Evolutionary conservation across 768 basidiomycete species (phyloP), one percentile per base, ranked within the genome.

Genomic region (Omphalotus guepiniiformis): DNA sequence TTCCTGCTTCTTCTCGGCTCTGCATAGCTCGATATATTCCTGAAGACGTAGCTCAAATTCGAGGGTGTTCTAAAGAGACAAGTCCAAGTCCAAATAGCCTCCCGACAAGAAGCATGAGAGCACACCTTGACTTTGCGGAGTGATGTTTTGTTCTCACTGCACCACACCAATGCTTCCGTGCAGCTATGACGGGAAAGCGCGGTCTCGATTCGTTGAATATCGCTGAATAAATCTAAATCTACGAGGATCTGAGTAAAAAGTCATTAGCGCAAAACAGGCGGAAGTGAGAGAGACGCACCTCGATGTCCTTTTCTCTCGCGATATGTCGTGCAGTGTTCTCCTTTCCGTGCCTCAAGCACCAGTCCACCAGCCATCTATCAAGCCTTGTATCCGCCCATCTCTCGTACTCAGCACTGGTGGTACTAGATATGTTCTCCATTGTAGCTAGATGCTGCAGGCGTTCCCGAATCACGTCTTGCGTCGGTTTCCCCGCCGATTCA

Each of bases 1-100:
- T 45, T 88, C 87, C 37, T 71, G 58, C 8, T 69, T 72, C 61
- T 83, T 82, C 28, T 80, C 63, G 3, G 73, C 67, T 28, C 96
- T 75, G 27, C 84, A 80, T 4, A 99, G 76, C 66, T 99, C 96
- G 59, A 98, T 93, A 63, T 87, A 97, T 66, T 97, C 93, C 66
- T 99, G 96, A 34, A 96, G 75, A 37, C 96, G 83, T 39, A 99
- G 80, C 55, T 93, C 88, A 64, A 98, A 98, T 70, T 99, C 96
- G 36, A 99, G 81, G 7, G 91, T 86, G 68, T 87, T 93, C 93
- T 97, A 65, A 38, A 47, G 42, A 47, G 41, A 39, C 26, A 26
- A 25, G 35, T 26, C 22, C 30, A 16, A 47, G 22, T 15, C 18
- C 26, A 8, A 13, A 15, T 21, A 32, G 23, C 26, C 29, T 18